Evolutionary conservation across 2,329 filamentous ascomycete species (phyloP).

Genomic region (Fusarium sp.): DNA sequence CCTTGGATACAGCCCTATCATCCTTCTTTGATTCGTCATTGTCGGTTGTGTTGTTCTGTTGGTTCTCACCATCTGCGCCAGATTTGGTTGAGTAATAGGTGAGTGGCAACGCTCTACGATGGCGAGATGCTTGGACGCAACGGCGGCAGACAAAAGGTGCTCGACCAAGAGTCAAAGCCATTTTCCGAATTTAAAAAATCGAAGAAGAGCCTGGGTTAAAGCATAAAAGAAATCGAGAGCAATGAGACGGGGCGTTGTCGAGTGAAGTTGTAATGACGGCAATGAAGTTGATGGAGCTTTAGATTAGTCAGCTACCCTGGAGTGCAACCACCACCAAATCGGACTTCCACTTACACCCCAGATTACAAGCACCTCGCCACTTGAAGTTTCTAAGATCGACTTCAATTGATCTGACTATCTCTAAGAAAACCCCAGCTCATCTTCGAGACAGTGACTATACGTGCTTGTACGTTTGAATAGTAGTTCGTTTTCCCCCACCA

Average conservation of each 20-base stretch:
- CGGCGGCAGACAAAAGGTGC: slow-evolving; percentile 32
- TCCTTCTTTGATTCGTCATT: neutral
- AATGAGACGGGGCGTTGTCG: neutral
- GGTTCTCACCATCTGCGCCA: slow-evolving; percentile 7
- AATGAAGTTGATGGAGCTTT: slow-evolving; percentile 11
- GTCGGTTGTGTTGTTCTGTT: slow-evolving; percentile 1
- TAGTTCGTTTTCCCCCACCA: neutral
- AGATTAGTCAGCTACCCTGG: slow-evolving; percentile 34
- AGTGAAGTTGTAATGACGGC: slow-evolving; percentile 21
- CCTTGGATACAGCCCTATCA: slow-evolving; percentile 9
- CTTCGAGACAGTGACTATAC: slow-evolving; percentile 8
- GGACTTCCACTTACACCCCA: neutral
- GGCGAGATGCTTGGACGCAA: slow-evolving; percentile 33
- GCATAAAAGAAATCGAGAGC: neutral
- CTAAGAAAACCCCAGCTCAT: slow-evolving; percentile 3
- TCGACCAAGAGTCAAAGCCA: slow-evolving; percentile 13
- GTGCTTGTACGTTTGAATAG: slow-evolving; percentile 14
- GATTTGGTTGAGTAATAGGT: slow-evolving; percentile 36
- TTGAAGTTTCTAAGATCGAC: neutral
- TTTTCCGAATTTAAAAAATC: neutral
- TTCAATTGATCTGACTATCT: slow-evolving; percentile 4
- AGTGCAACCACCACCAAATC: neutral
- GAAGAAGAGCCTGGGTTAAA: neutral
- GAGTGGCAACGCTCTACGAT: slow-evolving; percentile 3
- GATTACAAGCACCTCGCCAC: slow-evolving; percentile 2